Evolutionary conservation across 1,284 basidiomycete species (phyloP).

Genomic region (Farysia itapuensis): DNA sequence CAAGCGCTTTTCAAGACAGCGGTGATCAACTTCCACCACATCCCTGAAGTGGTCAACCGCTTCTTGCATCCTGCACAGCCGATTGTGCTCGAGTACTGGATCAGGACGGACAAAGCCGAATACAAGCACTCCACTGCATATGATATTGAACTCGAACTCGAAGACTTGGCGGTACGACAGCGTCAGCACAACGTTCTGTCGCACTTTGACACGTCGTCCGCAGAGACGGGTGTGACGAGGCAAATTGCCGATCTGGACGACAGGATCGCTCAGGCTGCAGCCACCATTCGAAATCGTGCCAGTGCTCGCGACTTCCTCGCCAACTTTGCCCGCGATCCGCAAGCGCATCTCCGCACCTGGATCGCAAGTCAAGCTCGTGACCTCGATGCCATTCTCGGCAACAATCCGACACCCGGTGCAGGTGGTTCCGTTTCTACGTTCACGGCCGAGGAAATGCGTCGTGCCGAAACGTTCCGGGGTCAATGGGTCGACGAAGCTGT

Average conservation of each 20-base stretch:
- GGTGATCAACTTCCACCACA: constrained; percentile 77
- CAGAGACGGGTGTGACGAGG: constrained; percentile 45
- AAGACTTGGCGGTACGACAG: constrained; percentile 75
- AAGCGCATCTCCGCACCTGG: constrained; percentile 83
- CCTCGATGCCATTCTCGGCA: constrained; percentile 74
- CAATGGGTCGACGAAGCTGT: constrained; percentile 70
- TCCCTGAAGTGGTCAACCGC: constrained; percentile 83
- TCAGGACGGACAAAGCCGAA: constrained; percentile 57
- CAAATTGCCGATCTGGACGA: constrained; percentile 76
- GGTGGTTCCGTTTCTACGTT: constrained; percentile 64
- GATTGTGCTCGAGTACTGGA: constrained; percentile 76
- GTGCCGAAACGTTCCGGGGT: constrained; percentile 84
- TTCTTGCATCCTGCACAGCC: constrained; percentile 79
- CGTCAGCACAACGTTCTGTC: constrained; percentile 75
- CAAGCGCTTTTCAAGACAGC: constrained; percentile 48
- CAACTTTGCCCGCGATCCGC: constrained; percentile 78
- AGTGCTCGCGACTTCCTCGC: constrained; percentile 83
- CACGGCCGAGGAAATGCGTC: constrained; percentile 79
- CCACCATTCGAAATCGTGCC: constrained; percentile 77
- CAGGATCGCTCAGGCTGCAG: constrained; percentile 63
- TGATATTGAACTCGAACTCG: constrained; percentile 86
- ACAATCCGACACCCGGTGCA: constrained; percentile 68
- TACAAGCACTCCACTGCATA: constrained; percentile 66
- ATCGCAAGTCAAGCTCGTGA: constrained; percentile 86
- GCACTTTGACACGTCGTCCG: constrained; percentile 72